These are phyloP conservation scores for Chenopodium formosanum DNA, from an alignment of 148 eudicot genomes.

Conservation along the genomic window DNA sequence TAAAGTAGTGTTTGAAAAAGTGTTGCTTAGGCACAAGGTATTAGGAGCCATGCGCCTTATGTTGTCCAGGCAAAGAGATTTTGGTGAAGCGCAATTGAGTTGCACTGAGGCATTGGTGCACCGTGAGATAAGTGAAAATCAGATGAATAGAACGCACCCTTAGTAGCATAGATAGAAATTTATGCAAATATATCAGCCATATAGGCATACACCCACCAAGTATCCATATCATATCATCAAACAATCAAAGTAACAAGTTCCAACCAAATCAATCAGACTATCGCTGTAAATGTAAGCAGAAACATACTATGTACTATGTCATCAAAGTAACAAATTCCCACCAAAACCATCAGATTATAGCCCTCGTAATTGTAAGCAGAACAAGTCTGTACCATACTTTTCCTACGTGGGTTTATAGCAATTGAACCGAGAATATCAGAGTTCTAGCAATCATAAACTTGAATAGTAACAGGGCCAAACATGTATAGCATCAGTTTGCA, in stretches of 20 bases:
- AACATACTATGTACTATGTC: neutral
- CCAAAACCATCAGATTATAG: neutral
- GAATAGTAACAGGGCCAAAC: neutral
- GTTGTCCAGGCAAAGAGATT: too few species aligned
- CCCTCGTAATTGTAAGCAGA: neutral
- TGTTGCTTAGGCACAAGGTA: too few species aligned
- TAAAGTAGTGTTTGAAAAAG: too few species aligned
- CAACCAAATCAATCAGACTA: neutral
- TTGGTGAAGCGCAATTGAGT: too few species aligned
- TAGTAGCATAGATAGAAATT: neutral
- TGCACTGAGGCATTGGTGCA: too few species aligned
- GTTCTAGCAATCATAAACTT: neutral
- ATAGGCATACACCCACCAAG: neutral
- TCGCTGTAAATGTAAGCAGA: neutral
- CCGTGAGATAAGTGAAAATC: too few species aligned
- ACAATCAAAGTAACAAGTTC: neutral
- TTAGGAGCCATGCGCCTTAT: too few species aligned
- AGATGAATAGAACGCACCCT: too few species aligned
- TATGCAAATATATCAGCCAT: neutral
- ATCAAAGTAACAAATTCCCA: neutral
- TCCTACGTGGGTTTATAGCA: neutral
- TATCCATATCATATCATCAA: neutral
- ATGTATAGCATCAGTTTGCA: neutral
- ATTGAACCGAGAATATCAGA: neutral
- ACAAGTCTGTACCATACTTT: neutral